Percentiles rank a stretch among this genome's conserved stretches.
These are phyloP conservation scores for Malassezia slooffiae DNA, from an alignment of 1,284 basidiomycete genomes.

Conservation along the genomic window DNA sequence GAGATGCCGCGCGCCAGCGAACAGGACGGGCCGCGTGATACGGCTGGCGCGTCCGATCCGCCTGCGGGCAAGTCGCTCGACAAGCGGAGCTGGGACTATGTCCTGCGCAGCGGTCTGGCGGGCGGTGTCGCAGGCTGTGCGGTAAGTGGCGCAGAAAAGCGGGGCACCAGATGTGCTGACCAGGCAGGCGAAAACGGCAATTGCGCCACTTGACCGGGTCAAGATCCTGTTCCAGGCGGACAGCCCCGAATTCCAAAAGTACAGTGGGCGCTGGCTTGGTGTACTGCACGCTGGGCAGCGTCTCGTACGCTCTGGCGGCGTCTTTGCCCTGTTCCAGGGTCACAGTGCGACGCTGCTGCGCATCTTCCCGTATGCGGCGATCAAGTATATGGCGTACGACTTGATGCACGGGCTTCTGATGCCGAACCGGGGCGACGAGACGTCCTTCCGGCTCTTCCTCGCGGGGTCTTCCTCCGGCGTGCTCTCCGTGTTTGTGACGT, in stretches of 20 bases:
- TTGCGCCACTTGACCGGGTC: constrained; percentile 92
- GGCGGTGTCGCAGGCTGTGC: constrained; percentile 88
- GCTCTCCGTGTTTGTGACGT: constrained; percentile 78
- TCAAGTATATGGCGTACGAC: constrained; percentile 98
- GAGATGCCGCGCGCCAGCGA: no score
- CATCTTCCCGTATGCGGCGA: constrained; percentile 85
- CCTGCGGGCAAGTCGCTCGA: no score
- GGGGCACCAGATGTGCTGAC: constrained; percentile 9
- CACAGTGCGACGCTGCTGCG: constrained; percentile 72
- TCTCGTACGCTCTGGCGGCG: constrained; percentile 65
- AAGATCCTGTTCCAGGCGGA: constrained; percentile 98
- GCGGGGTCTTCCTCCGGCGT: constrained; percentile 82
- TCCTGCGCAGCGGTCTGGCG: constrained; percentile 69
- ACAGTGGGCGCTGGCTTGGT: constrained; percentile 66
- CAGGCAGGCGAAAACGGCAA: constrained; percentile 78
- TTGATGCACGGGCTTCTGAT: constrained; percentile 69
- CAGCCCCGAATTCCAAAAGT: constrained; percentile 86
- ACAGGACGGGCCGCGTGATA: no score
- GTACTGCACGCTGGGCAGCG: constrained; percentile 67
- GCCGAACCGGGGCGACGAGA: constrained; percentile 68
- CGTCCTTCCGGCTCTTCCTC: constrained; percentile 68
- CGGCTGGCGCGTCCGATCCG: no score
- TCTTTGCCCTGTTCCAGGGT: constrained; percentile 79
- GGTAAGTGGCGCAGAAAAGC: constrained; percentile 51
- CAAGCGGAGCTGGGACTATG: constrained; percentile 61